A percentile compares a stretch with the other conserved stretches of the same genome.
Evolutionary conservation across 305 asterid species (phyloP).

Genomic region (Striga hermonthica): DNA sequence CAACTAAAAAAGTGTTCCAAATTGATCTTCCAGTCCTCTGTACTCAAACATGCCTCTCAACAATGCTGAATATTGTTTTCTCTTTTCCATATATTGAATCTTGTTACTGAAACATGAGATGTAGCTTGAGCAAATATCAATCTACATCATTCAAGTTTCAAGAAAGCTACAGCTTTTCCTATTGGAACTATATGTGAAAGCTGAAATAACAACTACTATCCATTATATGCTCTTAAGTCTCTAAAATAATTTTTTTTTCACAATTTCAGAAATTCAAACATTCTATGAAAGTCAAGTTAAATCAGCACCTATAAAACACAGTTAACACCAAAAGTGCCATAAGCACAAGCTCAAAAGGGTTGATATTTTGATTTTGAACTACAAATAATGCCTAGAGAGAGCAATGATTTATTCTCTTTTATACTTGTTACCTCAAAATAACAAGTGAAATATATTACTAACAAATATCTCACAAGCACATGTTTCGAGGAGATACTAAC

Average conservation of each 20-base stretch:
- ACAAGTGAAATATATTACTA: not conserved
- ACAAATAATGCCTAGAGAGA: constrained; percentile 3
- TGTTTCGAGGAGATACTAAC: not conserved
- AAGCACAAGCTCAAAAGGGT: constrained; percentile 5
- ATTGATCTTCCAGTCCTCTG: no score
- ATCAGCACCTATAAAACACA: constrained; percentile 18
- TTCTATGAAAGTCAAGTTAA: constrained; percentile 12
- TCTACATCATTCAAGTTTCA: not conserved
- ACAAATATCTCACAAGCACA: not conserved
- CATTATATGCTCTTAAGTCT: no score
- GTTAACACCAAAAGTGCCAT: constrained; percentile 2
- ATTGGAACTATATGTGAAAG: no score
- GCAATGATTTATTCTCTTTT: not conserved
- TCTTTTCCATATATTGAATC: not conserved
- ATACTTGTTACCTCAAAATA: constrained; percentile 4
- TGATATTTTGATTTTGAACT: constrained; percentile 15
- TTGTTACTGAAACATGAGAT: not conserved
- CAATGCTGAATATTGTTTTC: not conserved
- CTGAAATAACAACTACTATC: no score
- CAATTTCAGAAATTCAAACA: constrained; percentile 18
- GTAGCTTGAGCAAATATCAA: constrained; percentile 17
- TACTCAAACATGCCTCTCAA: no score
- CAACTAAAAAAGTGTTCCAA: not conserved
- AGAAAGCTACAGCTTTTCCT: no score
- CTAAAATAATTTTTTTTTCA: not conserved